phyloP scores from a whole-genome alignment of 768 basidiomycete genomes.

The Trametes gibbosa region DNA sequence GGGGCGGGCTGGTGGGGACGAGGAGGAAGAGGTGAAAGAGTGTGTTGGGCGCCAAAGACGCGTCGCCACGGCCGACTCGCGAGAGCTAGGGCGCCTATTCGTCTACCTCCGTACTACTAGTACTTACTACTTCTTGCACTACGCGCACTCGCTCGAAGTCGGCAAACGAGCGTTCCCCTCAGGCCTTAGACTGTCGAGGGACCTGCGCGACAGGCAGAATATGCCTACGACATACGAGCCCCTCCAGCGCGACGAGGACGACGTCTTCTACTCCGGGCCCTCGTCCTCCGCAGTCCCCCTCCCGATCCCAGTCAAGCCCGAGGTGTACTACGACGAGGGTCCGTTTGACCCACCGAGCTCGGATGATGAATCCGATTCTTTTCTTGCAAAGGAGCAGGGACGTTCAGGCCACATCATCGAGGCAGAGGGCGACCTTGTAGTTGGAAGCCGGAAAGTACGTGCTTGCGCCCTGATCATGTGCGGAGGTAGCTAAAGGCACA shows the following conservation, averaged over 20 bases:
- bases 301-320: slow-evolving; percentile 20
- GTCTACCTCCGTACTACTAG: neutral
- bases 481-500: neutral
- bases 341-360: slow-evolving; percentile 77
- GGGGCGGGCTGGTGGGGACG: neutral
- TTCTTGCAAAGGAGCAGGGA: slow-evolving; percentile 48
- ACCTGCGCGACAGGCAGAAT: neutral
- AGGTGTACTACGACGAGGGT: slow-evolving; percentile 69
- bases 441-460: slow-evolving; percentile 38
- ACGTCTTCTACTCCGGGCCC: neutral
- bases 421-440: slow-evolving; percentile 32
- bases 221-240: slow-evolving; percentile 12
- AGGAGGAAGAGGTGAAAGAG: slow-evolving; percentile 3
- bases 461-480: slow-evolving; percentile 7
- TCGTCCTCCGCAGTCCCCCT: slow-evolving; percentile 1
- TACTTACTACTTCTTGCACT: neutral
- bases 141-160: neutral
- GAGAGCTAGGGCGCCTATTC: slow-evolving; percentile 11
- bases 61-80: slow-evolving; percentile 20
- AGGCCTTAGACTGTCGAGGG: neutral
- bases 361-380: slow-evolving; percentile 62
- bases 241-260: slow-evolving; percentile 12
- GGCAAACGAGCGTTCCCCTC: too few relatives aligned
- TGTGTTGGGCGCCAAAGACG: slow-evolving; percentile 14
- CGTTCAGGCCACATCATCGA: slow-evolving; percentile 24